Evolutionary conservation across 345 rosid species (phyloP), one percentile per base, ranked within the genome.

Genomic region (Arabidopsis suecica): DNA sequence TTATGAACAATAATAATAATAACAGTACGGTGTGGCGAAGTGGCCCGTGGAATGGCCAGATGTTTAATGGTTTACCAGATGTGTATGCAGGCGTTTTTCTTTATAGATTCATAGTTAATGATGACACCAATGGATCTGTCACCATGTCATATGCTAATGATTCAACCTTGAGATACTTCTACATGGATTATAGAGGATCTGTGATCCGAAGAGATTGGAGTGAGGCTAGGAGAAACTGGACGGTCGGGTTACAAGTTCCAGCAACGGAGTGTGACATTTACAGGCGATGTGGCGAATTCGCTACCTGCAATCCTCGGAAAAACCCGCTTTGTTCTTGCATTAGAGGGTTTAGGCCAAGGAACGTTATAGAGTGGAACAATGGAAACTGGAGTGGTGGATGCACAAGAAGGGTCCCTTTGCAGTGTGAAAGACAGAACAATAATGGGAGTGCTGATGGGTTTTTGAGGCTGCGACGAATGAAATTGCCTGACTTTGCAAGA

Each of bases 41-140:
- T 23, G 90, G 89, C 12, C 89, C 90, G 3, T 89, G 93, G 96
- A 84, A 82, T 45, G 83, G 87, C 28, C 81, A 69, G 70, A 32
- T 47, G 38, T 81, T 84, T 50, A 57, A 65, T 18, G 89, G 89
- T 38, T 0, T 80, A 28, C 67, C 76, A 37, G 51, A 9, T 76
- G 55, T 75, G 30, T 7, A 41, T 71, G 82, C 69, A 0, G 75
- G 61, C 11, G 25, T 68, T 13, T 77, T 70, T 68, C 77, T 83
- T 56, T 14, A 62, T 42, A 82, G 86, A 57, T 56, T 76, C 67
- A 38, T 8, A 20, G 25, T 84, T 60, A 69, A 33, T 22, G 57
- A 69, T 38, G 76, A 79, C 6, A 41, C 59, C 1, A 48, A 76
- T 30, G 76, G 76, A 61, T 59, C 55, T 1, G 63, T 59, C 55